Evolutionary conservation across 2,329 filamentous ascomycete species (phyloP), one percentile per base, ranked within the genome.

Genomic region (Pseudogymnoascus sp.): DNA sequence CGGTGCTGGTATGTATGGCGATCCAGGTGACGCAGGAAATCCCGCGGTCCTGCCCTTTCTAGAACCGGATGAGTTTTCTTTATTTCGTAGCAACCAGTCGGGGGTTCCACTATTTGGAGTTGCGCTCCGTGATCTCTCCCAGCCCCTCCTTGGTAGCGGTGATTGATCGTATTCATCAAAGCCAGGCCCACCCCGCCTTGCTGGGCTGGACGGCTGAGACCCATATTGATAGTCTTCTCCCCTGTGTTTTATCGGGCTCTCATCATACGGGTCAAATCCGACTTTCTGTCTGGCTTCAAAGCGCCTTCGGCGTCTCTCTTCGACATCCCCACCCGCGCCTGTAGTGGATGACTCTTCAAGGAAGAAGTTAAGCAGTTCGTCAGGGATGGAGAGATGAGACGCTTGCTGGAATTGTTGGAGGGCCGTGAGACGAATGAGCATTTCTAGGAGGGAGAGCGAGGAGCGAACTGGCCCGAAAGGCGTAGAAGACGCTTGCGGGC

Each of bases 291-390:
- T 75, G 3, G 87, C 87, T 67, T 88, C 85, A 3, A 80, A 76
- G 13, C 87, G 79, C 1, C 86, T 79, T 0, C 81, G 79, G 62
- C 84, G 83, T 6, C 87, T 83, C 63, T 85, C 78, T 34, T 86
- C 80, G 4, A 83, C 79, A 68, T 89, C 84, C 4, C 81, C 80
- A 2, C 86, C 86, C 1, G 85, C 84, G 28, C 87, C 87, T 0
- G 86, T 88, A 1, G 85, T 86, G 34, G 84, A 84, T 10, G 82
- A 84, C 70, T 90, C 87, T 67, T 85, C 83, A 7, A 91, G 80
- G 78, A 91, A 91, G 78, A 91, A 90, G 70, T 87, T 90, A 8
- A 91, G 80, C 1, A 90, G 79, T 71, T 91, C 88, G 73, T 91
- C 88, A 16, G 84, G 85, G 65, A 90, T 89, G 39, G 86, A 80